A percentile compares a stretch with the other conserved stretches of the same genome.
These are phyloP conservation scores for Hypoxylon sp. DNA, from an alignment of 2,329 filamentous ascomycete species.

Conservation along the genomic window DNA sequence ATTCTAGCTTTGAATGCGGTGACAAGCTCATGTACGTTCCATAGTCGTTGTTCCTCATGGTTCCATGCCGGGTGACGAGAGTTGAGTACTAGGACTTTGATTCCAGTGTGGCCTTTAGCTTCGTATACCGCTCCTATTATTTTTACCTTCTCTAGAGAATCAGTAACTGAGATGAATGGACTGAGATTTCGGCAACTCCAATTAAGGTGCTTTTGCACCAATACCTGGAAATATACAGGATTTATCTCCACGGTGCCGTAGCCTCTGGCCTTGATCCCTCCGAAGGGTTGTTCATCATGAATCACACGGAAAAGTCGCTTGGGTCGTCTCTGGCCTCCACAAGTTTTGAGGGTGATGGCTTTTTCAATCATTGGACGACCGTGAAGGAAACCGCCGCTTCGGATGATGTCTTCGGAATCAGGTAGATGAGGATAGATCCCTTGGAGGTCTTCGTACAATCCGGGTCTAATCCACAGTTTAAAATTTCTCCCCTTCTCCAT, in stretches of 20 bases:
- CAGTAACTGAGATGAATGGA: not conserved
- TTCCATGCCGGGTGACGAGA: not conserved
- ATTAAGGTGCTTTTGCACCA: constrained; percentile 4
- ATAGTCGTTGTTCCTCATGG: not conserved
- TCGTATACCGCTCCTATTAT: not conserved
- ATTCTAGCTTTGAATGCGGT: not conserved
- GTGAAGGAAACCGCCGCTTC: constrained; percentile 1
- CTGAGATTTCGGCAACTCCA: not conserved
- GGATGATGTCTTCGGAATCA: not conserved
- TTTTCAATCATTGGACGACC: constrained; percentile 4
- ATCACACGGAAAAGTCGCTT: not conserved
- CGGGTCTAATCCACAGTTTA: not conserved
- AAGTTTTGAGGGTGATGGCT: not conserved
- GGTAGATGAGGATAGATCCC: not conserved
- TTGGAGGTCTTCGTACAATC: not conserved
- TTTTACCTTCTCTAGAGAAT: not conserved
- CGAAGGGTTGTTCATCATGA: constrained; percentile 1
- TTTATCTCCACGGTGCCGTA: not conserved
- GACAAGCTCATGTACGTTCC: not conserved
- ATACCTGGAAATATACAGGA: not conserved
- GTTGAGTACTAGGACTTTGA: not conserved
- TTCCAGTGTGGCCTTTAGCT: not conserved
- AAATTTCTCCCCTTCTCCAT: not conserved
- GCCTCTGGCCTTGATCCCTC: not conserved
- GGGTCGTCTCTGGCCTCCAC: not conserved